A percentile compares a stretch with the other conserved stretches of the same genome.
Evolutionary conservation across 1,284 basidiomycete genomes (phyloP).

Genomic region (Naganishia albida): DNA sequence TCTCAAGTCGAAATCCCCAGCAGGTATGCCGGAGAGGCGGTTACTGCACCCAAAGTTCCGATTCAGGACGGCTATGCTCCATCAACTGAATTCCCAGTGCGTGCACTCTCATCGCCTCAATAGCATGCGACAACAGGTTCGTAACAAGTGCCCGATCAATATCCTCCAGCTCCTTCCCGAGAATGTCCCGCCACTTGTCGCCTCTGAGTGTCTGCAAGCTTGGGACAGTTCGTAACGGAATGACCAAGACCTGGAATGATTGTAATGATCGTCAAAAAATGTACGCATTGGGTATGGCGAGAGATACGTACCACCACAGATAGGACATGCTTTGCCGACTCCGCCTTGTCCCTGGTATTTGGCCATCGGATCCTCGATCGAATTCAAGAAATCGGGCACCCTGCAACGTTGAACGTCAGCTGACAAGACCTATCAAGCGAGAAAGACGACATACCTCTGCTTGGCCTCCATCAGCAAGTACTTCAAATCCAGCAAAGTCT

Average conservation of each 20-base stretch:
- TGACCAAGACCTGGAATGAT: conserved; percentile 75
- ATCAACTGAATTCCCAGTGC: too few species aligned
- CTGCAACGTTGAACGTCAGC: conserved; percentile 54
- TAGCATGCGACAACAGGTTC: too few species aligned
- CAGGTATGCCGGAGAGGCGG: too few species aligned
- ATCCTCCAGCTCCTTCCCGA: conserved; percentile 63
- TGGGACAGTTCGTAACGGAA: conserved; percentile 89
- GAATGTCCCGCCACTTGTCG: conserved; percentile 54
- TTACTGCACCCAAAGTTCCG: too few species aligned
- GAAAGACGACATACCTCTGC: conserved; percentile 75
- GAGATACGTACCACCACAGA: conserved; percentile 74
- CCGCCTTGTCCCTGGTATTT: conserved; percentile 60
- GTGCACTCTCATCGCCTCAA: too few species aligned
- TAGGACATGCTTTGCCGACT: conserved; percentile 80
- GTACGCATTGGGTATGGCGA: neutral
- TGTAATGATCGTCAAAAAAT: neutral
- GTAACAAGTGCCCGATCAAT: neutral
- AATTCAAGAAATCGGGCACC: conserved; percentile 90
- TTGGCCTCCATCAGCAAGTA: conserved; percentile 96
- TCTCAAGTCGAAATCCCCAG: too few species aligned
- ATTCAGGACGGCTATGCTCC: too few species aligned
- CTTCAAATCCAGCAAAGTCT: conserved; percentile 94
- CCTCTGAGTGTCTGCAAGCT: conserved; percentile 88
- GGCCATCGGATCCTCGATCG: conserved; percentile 86
- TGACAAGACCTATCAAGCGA: neutral